Conservation (phyloP, 2,329 filamentous ascomycete genomes). For the Colletotrichum tropicicola region DNA sequence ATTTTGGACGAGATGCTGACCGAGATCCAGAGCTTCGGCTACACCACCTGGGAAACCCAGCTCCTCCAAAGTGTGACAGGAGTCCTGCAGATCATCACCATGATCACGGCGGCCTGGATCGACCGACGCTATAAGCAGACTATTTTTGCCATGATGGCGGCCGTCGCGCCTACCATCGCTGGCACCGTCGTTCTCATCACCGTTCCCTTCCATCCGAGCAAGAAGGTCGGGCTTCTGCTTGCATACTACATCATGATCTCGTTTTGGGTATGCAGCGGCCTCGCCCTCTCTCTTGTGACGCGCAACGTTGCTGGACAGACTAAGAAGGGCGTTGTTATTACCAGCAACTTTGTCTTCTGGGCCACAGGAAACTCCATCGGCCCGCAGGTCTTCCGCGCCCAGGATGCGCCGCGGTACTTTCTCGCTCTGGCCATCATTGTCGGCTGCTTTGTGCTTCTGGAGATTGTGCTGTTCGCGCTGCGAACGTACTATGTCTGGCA, state of each 20-base stretch:
- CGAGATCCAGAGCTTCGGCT: slow-evolving; percentile 61
- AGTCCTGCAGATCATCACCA: slow-evolving; percentile 75
- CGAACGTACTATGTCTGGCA: slow-evolving; percentile 22
- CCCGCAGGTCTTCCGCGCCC: slow-evolving; percentile 46
- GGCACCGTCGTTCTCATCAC: slow-evolving; percentile 51
- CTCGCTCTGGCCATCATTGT: slow-evolving; percentile 3
- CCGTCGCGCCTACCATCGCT: slow-evolving; percentile 64
- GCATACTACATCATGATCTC: slow-evolving; percentile 56
- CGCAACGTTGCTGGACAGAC: slow-evolving; percentile 53
- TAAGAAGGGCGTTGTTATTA: slow-evolving; percentile 52
- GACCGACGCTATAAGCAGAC: slow-evolving; percentile 76
- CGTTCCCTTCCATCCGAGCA: slow-evolving; percentile 39
- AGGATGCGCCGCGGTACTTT: slow-evolving; percentile 44
- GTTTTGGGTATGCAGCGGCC: slow-evolving; percentile 50
- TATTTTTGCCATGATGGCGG: slow-evolving; percentile 70
- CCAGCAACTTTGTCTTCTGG: slow-evolving; percentile 51
- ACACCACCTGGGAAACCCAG: slow-evolving; percentile 73
- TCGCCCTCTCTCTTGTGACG: slow-evolving; percentile 51
- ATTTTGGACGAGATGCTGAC: not conserved
- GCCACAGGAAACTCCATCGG: slow-evolving; percentile 52
- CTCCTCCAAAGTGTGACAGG: slow-evolving; percentile 80
- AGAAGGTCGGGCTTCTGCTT: slow-evolving; percentile 46
- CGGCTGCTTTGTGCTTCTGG: slow-evolving; percentile 13
- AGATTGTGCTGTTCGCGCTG: not conserved
- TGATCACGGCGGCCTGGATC: slow-evolving; percentile 72